These are phyloP conservation scores for Cyphellophora attinorum DNA, from an alignment of 2,329 filamentous ascomycete species.

Conservation along the genomic window DNA sequence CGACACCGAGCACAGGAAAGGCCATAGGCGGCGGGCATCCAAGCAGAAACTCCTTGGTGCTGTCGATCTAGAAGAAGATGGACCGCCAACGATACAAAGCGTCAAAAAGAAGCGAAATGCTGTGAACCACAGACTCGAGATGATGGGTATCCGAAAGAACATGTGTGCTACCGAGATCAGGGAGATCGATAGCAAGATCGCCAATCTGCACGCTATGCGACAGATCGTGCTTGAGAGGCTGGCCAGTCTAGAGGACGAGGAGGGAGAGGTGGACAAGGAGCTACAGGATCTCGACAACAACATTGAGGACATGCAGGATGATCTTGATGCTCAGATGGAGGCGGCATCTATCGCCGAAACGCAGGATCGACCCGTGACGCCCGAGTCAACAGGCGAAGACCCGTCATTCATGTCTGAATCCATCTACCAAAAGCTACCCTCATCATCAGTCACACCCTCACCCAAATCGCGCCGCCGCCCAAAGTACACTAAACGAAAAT, in stretches of 20 bases:
- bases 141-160: conserved; percentile 87
- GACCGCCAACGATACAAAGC: conserved; percentile 58
- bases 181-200: conserved; percentile 94
- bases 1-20: conserved; percentile 53
- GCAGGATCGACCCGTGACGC: conserved; percentile 22
- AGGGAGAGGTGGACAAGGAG: conserved; percentile 82
- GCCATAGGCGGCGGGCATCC: conserved; percentile 58
- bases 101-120: conserved; percentile 71
- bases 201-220: conserved; percentile 86
- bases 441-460: conserved; percentile 16
- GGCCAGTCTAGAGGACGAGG: conserved; percentile 79
- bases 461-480: conserved; percentile 41
- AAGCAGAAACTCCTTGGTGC: conserved; percentile 63
- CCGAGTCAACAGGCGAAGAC: conserved; percentile 43
- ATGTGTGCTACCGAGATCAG: conserved; percentile 95
- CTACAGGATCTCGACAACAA: conserved; percentile 52
- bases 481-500: conserved; percentile 52
- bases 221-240: conserved; percentile 82
- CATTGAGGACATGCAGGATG: conserved; percentile 54
- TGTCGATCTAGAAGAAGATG: conserved; percentile 49
- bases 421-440: conserved; percentile 84
- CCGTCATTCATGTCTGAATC: conserved; percentile 91
- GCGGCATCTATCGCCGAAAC: conserved; percentile 22
- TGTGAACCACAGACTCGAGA: conserved; percentile 77
- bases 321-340: conserved; percentile 31